Conservation (phyloP, 1,139 yeast species). For the Geotrichum aggregatum region DNA sequence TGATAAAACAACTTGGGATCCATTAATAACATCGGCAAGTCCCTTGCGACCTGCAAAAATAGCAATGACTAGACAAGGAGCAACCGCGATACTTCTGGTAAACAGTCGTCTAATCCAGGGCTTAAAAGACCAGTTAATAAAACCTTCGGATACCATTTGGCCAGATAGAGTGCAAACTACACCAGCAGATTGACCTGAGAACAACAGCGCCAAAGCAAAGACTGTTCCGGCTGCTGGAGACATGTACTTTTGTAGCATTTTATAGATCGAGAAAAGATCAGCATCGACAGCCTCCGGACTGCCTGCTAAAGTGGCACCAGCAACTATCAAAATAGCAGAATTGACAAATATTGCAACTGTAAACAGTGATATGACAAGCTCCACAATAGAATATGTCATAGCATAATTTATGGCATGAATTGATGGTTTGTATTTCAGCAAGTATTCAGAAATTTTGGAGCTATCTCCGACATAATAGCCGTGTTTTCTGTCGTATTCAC, state of each 20-base stretch:
- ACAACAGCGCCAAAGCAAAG: slow-evolving; percentile 68
- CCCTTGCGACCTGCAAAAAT: slow-evolving; percentile 63
- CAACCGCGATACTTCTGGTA: slow-evolving; percentile 65
- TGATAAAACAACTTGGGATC: slow-evolving; percentile 83
- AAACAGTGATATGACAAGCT: slow-evolving; percentile 58
- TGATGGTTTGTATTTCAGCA: slow-evolving; percentile 49
- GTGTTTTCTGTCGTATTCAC: slow-evolving; percentile 50
- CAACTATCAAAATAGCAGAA: slow-evolving; percentile 67
- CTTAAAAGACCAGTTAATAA: slow-evolving; percentile 65
- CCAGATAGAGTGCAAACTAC: slow-evolving; percentile 86
- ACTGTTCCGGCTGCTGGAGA: slow-evolving; percentile 74
- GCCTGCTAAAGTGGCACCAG: slow-evolving; percentile 63
- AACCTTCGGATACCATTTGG: slow-evolving; percentile 81
- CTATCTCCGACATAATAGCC: slow-evolving; percentile 38
- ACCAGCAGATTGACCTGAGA: slow-evolving; percentile 80
- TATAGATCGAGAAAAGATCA: slow-evolving; percentile 67
- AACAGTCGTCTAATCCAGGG: slow-evolving; percentile 76
- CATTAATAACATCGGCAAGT: slow-evolving; percentile 51
- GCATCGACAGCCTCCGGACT: slow-evolving; percentile 66
- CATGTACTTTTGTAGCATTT: slow-evolving; percentile 51
- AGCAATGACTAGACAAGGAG: slow-evolving; percentile 61
- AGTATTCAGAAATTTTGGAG: slow-evolving; percentile 33
- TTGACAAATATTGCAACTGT: slow-evolving; percentile 77
- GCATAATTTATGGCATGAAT: slow-evolving; percentile 61
- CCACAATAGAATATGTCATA: slow-evolving; percentile 61